Evolutionary conservation across 352 stramenopile species (phyloP).

Genomic region (Aphanomyces invadans): DNA sequence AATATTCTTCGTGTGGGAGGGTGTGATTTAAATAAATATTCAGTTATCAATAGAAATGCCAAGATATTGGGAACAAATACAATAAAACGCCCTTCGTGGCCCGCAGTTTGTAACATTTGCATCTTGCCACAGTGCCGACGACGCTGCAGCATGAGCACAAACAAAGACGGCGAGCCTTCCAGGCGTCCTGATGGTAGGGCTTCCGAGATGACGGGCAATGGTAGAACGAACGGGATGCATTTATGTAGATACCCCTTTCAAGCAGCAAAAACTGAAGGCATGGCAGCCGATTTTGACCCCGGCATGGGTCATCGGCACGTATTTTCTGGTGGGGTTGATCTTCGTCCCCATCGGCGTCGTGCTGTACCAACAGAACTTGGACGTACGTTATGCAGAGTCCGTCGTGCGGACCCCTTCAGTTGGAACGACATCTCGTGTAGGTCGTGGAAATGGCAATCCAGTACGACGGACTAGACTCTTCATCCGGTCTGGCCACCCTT

Average conservation of each 20-base stretch:
- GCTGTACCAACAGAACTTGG: constrained; percentile 27
- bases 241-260: constrained; percentile 26
- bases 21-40: too few relatives aligned
- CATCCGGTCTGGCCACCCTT: background rate
- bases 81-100: background rate
- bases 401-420: too few relatives aligned
- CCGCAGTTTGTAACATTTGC: background rate
- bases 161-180: constrained; percentile 11
- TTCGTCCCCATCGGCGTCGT: constrained; percentile 63
- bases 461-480: constrained; percentile 28
- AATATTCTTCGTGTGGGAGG: too few relatives aligned
- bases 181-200: constrained; percentile 22
- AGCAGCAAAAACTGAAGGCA: constrained; percentile 33
- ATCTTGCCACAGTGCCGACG: background rate
- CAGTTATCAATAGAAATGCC: background rate
- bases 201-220: too few relatives aligned
- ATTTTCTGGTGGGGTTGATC: constrained; percentile 67
- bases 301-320: constrained; percentile 66
- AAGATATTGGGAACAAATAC: background rate
- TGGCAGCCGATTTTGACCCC: constrained; percentile 88
- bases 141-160: background rate
- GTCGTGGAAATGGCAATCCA: constrained; percentile 30
- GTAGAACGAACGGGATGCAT: too few relatives aligned
- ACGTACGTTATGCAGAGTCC: constrained; percentile 14
- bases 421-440: constrained; percentile 19